A percentile compares a stretch with the other conserved stretches of the same genome.
Conservation (phyloP, 108 stramenopile genomes). For the Nannochloropsis oceanica region DNA sequence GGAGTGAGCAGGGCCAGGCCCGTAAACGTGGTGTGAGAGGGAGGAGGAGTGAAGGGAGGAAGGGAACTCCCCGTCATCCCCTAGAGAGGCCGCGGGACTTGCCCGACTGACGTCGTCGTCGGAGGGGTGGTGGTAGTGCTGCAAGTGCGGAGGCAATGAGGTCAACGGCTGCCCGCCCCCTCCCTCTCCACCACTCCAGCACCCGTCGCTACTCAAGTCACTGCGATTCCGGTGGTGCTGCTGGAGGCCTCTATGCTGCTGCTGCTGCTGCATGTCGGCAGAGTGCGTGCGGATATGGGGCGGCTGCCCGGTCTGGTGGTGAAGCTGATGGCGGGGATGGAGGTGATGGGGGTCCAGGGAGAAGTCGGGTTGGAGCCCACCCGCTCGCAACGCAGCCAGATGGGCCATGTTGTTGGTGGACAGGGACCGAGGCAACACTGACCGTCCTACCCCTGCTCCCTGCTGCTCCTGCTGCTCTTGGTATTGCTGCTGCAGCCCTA, state of each 20-base stretch:
- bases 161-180: background rate
- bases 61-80: background rate
- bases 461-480: background rate
- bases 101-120: background rate
- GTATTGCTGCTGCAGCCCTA: no score
- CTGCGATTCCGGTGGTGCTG: background rate
- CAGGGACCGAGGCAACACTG: background rate
- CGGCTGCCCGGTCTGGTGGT: background rate
- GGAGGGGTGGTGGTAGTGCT: background rate
- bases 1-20: no score
- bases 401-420: background rate
- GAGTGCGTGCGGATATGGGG: background rate
- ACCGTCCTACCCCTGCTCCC: background rate
- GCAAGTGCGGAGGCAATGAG: background rate
- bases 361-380: background rate
- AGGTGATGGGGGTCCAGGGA: no score
- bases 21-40: background rate
- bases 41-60: background rate
- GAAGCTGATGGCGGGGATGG: no score
- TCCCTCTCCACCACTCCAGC: background rate
- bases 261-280: background rate
- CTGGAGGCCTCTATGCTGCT: background rate
- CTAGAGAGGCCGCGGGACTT: background rate
- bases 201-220: background rate
- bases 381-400: background rate